Conservation (phyloP, 2,329 filamentous ascomycete genomes). For the Scopulariopsis brevicaulis region DNA sequence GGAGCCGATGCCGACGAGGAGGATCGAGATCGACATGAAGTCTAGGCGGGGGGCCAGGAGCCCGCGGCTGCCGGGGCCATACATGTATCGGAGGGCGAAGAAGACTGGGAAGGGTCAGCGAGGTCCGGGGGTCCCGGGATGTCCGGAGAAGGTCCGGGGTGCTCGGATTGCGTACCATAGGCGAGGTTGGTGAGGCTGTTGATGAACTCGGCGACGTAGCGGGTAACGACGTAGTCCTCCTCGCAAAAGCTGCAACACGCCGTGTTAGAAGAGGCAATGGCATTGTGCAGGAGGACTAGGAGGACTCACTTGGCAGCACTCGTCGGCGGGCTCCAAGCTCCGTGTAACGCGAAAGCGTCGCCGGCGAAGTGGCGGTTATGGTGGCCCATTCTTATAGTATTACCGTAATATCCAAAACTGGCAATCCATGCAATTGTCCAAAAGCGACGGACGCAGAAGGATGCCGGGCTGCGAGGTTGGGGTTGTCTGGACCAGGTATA, state of each 20-base stretch:
- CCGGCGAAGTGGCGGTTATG: constrained; percentile 23
- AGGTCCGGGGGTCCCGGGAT: background rate
- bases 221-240: constrained; percentile 36
- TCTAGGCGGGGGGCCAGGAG: constrained; percentile 21
- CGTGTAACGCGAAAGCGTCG: constrained; percentile 19
- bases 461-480: background rate
- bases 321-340: constrained; percentile 25
- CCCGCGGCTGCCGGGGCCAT: constrained; percentile 16
- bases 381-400: constrained; percentile 15
- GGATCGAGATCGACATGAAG: constrained; percentile 26
- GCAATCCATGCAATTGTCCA: background rate
- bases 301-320: constrained; percentile 24
- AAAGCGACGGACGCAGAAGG: background rate
- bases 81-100: constrained; percentile 25
- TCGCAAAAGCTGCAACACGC: constrained; percentile 21
- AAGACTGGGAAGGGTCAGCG: constrained; percentile 20
- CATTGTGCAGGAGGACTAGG: constrained; percentile 7
- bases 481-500: background rate
- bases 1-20: constrained; percentile 28
- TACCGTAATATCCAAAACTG: background rate
- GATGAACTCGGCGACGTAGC: constrained; percentile 30
- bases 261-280: background rate
- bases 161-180: constrained; percentile 11
- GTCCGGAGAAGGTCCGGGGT: background rate
- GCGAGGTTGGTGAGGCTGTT: constrained; percentile 28